These are phyloP conservation scores for Globisporangium parvum DNA, from an alignment of 352 stramenopile genomes.

Conservation along the genomic window DNA sequence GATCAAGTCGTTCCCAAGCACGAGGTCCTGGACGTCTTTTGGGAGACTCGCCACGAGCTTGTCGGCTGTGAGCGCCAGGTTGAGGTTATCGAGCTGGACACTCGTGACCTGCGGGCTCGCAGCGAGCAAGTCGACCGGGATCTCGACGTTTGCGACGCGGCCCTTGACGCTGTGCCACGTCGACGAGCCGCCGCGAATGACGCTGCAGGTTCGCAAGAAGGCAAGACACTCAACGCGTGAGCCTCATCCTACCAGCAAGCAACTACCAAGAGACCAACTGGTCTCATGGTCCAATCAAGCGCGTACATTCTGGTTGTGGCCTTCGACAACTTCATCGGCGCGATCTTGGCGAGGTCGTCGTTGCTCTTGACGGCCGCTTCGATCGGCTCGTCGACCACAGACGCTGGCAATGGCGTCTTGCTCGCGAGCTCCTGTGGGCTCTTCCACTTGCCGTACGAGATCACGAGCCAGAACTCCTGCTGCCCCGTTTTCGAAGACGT, in stretches of 20 bases:
- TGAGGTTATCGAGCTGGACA: neutral
- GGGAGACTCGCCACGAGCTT: neutral
- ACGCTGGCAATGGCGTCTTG: too few relatives aligned
- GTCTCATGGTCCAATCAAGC: too few relatives aligned
- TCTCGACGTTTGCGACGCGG: constrained; percentile 1
- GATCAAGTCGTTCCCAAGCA: neutral
- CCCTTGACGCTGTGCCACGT: neutral
- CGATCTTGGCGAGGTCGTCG: constrained; percentile 2
- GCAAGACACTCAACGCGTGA: too few relatives aligned
- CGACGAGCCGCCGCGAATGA: neutral
- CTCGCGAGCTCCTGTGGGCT: too few relatives aligned
- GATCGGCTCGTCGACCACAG: neutral
- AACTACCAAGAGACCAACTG: too few relatives aligned
- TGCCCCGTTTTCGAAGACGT: too few relatives aligned
- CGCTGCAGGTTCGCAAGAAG: neutral
- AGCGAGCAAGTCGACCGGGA: neutral
- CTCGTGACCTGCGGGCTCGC: neutral
- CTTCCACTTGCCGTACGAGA: too few relatives aligned
- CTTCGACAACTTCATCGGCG: neutral
- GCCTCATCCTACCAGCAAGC: too few relatives aligned
- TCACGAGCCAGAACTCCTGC: too few relatives aligned
- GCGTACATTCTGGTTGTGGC: neutral
- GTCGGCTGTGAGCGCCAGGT: neutral
- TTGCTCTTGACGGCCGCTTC: constrained; percentile 1
- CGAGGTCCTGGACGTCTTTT: neutral